Percentiles rank a stretch among this genome's conserved stretches.
Evolutionary conservation across 768 basidiomycete species (phyloP).

Genomic region (Amanita exitialis): DNA sequence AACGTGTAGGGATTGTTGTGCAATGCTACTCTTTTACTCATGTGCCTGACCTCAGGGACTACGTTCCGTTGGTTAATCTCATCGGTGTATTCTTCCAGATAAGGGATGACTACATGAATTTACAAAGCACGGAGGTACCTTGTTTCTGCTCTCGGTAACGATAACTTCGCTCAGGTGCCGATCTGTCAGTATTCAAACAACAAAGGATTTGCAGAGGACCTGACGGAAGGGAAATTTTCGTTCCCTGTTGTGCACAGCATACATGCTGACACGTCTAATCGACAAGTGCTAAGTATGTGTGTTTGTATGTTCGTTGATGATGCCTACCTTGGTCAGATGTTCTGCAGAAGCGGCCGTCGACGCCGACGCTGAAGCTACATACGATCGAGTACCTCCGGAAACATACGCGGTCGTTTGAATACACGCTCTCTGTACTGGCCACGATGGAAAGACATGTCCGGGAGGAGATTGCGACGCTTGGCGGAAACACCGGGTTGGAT

Average conservation of each 20-base stretch:
- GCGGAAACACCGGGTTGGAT: slow-evolving; percentile 63
- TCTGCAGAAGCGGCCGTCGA: slow-evolving; percentile 79
- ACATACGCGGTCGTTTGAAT: slow-evolving; percentile 78
- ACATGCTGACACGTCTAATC: slow-evolving; percentile 64
- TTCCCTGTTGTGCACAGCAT: slow-evolving; percentile 93
- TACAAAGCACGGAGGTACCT: slow-evolving; percentile 74
- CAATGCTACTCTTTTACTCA: not conserved
- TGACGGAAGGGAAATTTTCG: slow-evolving; percentile 96
- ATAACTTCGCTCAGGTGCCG: not conserved
- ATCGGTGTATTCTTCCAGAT: slow-evolving; percentile 96
- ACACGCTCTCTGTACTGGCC: slow-evolving; percentile 63
- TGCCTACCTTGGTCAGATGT: slow-evolving; percentile 45
- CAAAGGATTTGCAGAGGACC: slow-evolving; percentile 88
- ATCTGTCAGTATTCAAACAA: slow-evolving; percentile 61
- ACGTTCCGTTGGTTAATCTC: slow-evolving; percentile 86
- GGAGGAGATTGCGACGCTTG: slow-evolving; percentile 60
- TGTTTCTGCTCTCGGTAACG: not conserved
- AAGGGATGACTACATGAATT: slow-evolving; percentile 94
- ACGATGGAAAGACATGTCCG: slow-evolving; percentile 59
- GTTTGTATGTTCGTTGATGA: not conserved
- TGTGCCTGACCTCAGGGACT: slow-evolving; percentile 56
- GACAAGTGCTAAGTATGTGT: slow-evolving; percentile 72
- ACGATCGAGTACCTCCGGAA: slow-evolving; percentile 70
- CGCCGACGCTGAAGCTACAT: slow-evolving; percentile 71
- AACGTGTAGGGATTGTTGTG: slow-evolving; percentile 34